These are phyloP conservation scores for Botrytis tulipae DNA, from an alignment of 2,329 filamentous ascomycete species.

Conservation along the genomic window DNA sequence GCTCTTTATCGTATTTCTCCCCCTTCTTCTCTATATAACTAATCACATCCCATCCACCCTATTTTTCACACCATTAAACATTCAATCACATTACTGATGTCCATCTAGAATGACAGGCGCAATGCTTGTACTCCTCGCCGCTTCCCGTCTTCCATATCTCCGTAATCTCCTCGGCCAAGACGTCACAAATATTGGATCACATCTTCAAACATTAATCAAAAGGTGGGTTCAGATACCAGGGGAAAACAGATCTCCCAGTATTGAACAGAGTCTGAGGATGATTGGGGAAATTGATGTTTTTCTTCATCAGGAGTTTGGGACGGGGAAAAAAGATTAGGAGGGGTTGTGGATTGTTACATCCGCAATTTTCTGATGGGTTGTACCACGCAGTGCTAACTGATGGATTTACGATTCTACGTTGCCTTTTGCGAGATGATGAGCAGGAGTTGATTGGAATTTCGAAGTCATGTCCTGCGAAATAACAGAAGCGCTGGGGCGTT, in stretches of 20 bases:
- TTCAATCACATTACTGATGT: neutral
- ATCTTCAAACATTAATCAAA: conserved; percentile 43
- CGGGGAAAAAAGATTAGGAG: neutral
- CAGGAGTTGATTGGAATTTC: neutral
- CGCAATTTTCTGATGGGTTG: neutral
- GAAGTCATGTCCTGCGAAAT: neutral
- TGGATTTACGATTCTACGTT: neutral
- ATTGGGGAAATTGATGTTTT: conserved; percentile 46
- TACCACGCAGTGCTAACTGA: neutral
- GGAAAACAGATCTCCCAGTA: conserved; percentile 45
- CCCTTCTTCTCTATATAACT: neutral
- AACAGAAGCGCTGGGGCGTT: neutral
- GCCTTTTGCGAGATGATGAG: neutral
- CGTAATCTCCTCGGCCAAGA: conserved; percentile 43
- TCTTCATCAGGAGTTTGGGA: conserved; percentile 41
- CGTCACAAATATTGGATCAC: conserved; percentile 43
- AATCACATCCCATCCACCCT: neutral
- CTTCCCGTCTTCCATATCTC: conserved; percentile 43
- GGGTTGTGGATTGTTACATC: neutral
- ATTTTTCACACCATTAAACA: neutral
- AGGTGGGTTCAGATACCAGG: conserved; percentile 45
- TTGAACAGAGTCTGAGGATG: conserved; percentile 48
- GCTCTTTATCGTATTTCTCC: conserved; percentile 48
- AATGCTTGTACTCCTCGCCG: conserved; percentile 50
- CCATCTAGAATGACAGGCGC: conserved; percentile 46